These are phyloP conservation scores for Gilbertella persicaria DNA, from an alignment of 371 early-diverging fungal genomes.

Conservation along the genomic window DNA sequence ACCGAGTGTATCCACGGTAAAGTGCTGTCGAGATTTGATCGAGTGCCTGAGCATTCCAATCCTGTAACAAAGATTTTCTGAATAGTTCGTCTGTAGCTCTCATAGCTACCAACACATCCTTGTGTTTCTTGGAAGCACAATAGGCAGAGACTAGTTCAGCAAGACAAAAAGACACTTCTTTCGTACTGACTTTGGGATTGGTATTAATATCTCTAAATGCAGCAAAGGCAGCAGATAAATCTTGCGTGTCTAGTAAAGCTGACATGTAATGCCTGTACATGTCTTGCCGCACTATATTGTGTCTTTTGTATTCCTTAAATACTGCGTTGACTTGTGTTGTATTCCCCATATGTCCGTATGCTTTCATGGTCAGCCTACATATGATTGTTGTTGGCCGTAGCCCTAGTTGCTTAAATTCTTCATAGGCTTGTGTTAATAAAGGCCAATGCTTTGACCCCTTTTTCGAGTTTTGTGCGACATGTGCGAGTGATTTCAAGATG, in stretches of 20 bases:
- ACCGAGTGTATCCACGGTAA: constrained; percentile 3
- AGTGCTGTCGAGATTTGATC: constrained; percentile 3
- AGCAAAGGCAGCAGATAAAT: constrained; percentile 4
- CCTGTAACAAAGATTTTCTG: not conserved
- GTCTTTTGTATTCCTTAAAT: constrained; percentile 17
- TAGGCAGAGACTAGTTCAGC: constrained; percentile 5
- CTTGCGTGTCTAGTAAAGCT: constrained; percentile 22
- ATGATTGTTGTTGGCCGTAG: constrained; percentile 19
- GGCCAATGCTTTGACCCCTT: constrained; percentile 30
- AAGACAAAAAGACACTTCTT: constrained; percentile 12
- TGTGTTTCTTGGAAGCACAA: not conserved
- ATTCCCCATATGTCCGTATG: constrained; percentile 25
- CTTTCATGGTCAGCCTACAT: constrained; percentile 23
- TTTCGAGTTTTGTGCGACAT: not conserved
- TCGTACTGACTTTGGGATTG: not conserved
- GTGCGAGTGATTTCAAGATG: not conserved
- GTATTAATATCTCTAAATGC: constrained; percentile 6
- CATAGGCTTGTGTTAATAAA: constrained; percentile 20
- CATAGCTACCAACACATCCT: constrained; percentile 3
- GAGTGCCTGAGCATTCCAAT: constrained; percentile 9
- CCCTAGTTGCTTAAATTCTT: constrained; percentile 10
- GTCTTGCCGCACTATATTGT: not conserved
- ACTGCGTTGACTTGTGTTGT: constrained; percentile 9
- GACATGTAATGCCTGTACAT: constrained; percentile 21
- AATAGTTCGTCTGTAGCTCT: constrained; percentile 7